Percentiles rank a stretch among this genome's conserved stretches.
These are phyloP conservation scores for Ophiosphaerella korrae DNA, from an alignment of 2,329 filamentous ascomycete genomes.

Conservation along the genomic window DNA sequence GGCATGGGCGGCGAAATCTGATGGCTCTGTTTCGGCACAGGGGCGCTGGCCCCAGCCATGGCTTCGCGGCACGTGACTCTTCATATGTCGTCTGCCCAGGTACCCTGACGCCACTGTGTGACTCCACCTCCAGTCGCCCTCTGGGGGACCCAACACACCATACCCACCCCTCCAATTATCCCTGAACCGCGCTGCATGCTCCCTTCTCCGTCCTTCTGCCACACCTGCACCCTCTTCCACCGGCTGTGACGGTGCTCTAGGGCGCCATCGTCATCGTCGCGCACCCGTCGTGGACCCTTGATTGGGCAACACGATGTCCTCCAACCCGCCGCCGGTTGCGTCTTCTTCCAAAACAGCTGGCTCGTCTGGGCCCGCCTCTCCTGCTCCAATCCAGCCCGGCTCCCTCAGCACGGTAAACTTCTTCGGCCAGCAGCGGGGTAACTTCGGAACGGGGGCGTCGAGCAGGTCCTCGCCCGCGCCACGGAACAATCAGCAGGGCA, in stretches of 20 bases:
- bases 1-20: too few relatives aligned
- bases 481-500: constrained; percentile 75
- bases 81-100: neutral
- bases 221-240: constrained; percentile 1
- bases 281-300: constrained; percentile 27
- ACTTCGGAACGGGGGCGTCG: constrained; percentile 45
- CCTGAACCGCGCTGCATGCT: neutral
- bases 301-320: constrained; percentile 49
- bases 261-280: constrained; percentile 24
- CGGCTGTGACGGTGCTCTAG: constrained; percentile 3
- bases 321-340: constrained; percentile 49
- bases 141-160: constrained; percentile 14
- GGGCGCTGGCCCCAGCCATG: too few relatives aligned
- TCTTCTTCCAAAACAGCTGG: constrained; percentile 49
- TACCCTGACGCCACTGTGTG: constrained; percentile 3
- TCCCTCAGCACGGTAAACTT: constrained; percentile 51
- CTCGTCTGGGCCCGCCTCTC: constrained; percentile 47
- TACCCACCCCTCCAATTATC: neutral
- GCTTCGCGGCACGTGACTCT: neutral
- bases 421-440: constrained; percentile 51
- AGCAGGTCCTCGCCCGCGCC: constrained; percentile 56
- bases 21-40: too few relatives aligned
- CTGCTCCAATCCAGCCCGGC: constrained; percentile 51
- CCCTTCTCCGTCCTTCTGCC: neutral
- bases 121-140: constrained; percentile 14